These are phyloP conservation scores for Glycine tomentella DNA, from an alignment of 306 rosid genomes.

Conservation along the genomic window DNA sequence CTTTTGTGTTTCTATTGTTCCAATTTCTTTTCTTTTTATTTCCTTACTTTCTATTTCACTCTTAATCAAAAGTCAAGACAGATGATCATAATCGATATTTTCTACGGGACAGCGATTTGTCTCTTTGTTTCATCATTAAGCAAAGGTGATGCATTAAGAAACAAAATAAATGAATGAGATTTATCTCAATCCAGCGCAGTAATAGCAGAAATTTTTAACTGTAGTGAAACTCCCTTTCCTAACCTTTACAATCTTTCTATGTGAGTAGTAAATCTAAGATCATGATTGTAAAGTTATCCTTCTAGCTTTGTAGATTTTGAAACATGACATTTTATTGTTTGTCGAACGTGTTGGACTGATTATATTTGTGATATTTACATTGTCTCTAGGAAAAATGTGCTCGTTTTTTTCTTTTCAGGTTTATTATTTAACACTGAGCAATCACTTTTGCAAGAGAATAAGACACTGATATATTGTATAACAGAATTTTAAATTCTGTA, in stretches of 20 bases:
- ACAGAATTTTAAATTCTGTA: no score
- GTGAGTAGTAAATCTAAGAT: background rate
- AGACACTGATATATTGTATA: no score
- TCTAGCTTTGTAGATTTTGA: background rate
- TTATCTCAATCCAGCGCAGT: background rate
- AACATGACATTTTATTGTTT: background rate
- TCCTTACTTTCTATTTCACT: background rate
- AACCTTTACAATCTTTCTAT: background rate
- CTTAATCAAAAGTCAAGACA: background rate
- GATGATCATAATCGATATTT: background rate
- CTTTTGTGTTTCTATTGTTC: background rate
- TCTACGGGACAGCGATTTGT: background rate
- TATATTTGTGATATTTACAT: background rate
- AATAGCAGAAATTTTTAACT: background rate
- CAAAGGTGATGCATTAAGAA: background rate
- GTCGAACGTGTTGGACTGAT: background rate
- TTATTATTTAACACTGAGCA: no score
- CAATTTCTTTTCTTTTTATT: background rate
- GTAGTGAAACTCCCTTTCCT: background rate
- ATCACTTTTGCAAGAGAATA: no score
- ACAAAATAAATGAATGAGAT: background rate
- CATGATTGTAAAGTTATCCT: background rate
- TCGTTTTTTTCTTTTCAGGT: no score
- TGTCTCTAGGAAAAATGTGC: no score
- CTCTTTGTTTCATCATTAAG: background rate